Base-by-base conservation (phyloP, 2,329 filamentous ascomycete species). In the Penicillium fuscoglaucum region DNA sequence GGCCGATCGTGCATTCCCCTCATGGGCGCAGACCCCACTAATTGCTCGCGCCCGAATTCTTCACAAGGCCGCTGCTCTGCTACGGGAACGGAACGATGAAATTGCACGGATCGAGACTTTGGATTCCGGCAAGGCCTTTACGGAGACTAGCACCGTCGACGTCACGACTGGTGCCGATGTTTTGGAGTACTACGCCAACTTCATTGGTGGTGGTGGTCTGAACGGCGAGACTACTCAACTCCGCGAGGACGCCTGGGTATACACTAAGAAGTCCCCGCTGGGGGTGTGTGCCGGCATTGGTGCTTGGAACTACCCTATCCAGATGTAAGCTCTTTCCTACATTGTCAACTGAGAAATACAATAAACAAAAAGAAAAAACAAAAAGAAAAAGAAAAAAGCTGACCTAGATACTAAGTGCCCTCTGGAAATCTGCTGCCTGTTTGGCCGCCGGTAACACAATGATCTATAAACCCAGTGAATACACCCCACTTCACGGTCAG, bases 281-380 rank as follows among this genome's bases (percentile, higher is more conserved):
- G 91, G 91, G 28, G 90, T 95, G 15, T 96, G 91, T 72, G 91
- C 85, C 15, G 91, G 90, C 57, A 96, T 96, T 65, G 91, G 91
- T 55, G 91, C 91, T 15, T 96, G 91, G 91, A 96, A 96, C 76
- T 96, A 96, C 72, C 91, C 91, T 13, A 90, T 96, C 63, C 91
- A 96, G 74, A 96, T 96, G 75, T 80, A 69, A 57, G 73, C 64
- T 21, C 21, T 40, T 40, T 33, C 8, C 1, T 29, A 15, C 9
- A 9, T 35, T 31, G 28, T 13, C 43, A 19, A 8, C 17, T 15
- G 21, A 10, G n/a, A 19, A 24, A 33, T 15, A 33, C 6, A 33
- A 33, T 13, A 33, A 33, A 13, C 5, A 4, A 13, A 31, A 13
- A 13, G 12, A 29, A 28, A 28, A 28, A 8, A 28, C 8, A 28